Percentiles rank a stretch among this genome's conserved stretches.
Conservation (phyloP, 768 basidiomycete species). For the Rhodotorula babjevae region DNA sequence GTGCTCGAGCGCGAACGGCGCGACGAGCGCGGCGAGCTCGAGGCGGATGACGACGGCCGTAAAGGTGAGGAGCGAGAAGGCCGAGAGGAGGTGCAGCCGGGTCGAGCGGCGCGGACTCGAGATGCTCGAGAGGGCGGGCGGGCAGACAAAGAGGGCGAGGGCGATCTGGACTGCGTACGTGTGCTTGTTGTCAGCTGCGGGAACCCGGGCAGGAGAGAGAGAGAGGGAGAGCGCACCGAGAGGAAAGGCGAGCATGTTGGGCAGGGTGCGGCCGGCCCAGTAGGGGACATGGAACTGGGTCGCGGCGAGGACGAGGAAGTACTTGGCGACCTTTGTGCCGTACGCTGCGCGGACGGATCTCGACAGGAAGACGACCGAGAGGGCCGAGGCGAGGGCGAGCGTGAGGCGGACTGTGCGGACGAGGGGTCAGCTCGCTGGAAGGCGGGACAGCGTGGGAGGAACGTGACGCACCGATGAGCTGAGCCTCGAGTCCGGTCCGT, state of each 20-base stretch:
- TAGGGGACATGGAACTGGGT: slow-evolving; percentile 88
- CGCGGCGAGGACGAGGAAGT: slow-evolving; percentile 65
- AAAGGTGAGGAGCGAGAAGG: slow-evolving; percentile 62
- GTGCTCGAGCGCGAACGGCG: slow-evolving; percentile 52
- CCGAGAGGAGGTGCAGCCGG: slow-evolving; percentile 47
- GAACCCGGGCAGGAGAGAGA: neutral
- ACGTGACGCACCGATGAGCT: neutral
- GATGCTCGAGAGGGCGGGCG: slow-evolving; percentile 46
- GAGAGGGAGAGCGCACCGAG: slow-evolving; percentile 55
- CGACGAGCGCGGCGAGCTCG: slow-evolving; percentile 68
- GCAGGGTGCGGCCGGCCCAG: slow-evolving; percentile 88
- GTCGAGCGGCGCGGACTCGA: slow-evolving; percentile 40
- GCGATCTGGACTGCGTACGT: slow-evolving; percentile 36
- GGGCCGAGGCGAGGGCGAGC: slow-evolving; percentile 63
- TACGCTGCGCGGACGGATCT: slow-evolving; percentile 62
- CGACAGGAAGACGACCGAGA: slow-evolving; percentile 61
- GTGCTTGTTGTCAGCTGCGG: neutral
- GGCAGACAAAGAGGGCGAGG: slow-evolving; percentile 19
- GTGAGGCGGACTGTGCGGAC: slow-evolving; percentile 61
- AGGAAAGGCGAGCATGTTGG: slow-evolving; percentile 85
- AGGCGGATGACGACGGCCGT: slow-evolving; percentile 70
- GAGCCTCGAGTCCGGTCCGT: neutral
- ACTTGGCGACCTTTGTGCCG: slow-evolving; percentile 56
- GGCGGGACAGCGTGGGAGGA: neutral
- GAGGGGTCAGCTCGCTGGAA: neutral